A percentile compares a stretch with the other conserved stretches of the same genome.
phyloP scores from a whole-genome alignment of 495 filamentous ascomycete species.

The Xylaria castorea region DNA sequence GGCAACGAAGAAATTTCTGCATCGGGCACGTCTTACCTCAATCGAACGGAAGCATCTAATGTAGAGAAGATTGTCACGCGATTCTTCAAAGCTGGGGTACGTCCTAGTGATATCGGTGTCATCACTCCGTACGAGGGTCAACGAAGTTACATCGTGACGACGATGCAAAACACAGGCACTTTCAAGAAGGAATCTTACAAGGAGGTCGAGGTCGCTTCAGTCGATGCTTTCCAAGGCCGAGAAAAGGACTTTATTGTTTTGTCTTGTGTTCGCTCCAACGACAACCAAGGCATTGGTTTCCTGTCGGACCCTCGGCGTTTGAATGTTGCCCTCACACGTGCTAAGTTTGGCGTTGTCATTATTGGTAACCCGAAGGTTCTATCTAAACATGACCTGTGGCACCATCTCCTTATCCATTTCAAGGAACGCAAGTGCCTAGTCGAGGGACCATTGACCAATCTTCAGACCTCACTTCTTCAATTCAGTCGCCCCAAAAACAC shows the following conservation, averaged over 20 bases:
- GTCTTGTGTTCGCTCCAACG: slow-evolving; percentile 97
- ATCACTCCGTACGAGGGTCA: slow-evolving; percentile 99
- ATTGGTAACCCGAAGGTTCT: slow-evolving; percentile 98
- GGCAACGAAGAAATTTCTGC: slow-evolving; percentile 98
- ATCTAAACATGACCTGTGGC: slow-evolving; percentile 97
- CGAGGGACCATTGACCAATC: slow-evolving; percentile 93
- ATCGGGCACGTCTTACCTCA: slow-evolving; percentile 96
- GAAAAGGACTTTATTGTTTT: slow-evolving; percentile 99
- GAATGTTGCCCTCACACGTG: slow-evolving; percentile 97
- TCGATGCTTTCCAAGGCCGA: slow-evolving; percentile 98
- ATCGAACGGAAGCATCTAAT: slow-evolving; percentile 94
- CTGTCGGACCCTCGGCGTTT: slow-evolving; percentile 97
- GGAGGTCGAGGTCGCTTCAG: slow-evolving; percentile 97
- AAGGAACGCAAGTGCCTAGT: slow-evolving; percentile 97
- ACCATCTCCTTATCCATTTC: slow-evolving; percentile 94
- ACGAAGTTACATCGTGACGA: slow-evolving; percentile 96
- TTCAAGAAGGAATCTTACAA: slow-evolving; percentile 99
- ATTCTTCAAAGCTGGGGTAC: slow-evolving; percentile 99
- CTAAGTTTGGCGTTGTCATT: slow-evolving; percentile 94
- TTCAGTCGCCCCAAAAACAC: slow-evolving; percentile 92
- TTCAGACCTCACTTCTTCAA: slow-evolving; percentile 92
- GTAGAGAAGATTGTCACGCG: slow-evolving; percentile 98
- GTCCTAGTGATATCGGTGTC: slow-evolving; percentile 90
- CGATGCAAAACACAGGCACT: slow-evolving; percentile 95
- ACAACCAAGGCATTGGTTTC: slow-evolving; percentile 99